Evolutionary conservation across 805 yeast species (phyloP).

Genomic region (Sugiyamaella chiloensis): DNA sequence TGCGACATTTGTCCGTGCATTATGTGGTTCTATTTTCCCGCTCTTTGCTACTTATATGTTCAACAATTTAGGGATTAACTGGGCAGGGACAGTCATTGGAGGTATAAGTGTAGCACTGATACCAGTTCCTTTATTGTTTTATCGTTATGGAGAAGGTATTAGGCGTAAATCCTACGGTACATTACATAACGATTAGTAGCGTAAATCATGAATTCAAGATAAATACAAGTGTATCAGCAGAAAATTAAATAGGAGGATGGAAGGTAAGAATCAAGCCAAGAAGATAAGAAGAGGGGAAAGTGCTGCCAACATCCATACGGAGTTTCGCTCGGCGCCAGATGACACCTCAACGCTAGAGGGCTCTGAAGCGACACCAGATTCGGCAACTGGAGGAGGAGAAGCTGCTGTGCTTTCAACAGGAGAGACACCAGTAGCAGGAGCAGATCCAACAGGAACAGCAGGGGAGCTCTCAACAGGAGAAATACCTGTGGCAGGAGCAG

Average conservation of each 20-base stretch:
- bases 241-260: no score
- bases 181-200: no score
- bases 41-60: conserved; percentile 73
- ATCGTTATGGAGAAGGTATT: conserved; percentile 53
- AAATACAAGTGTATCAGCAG: not conserved
- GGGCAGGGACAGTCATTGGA: conserved; percentile 77
- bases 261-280: no score
- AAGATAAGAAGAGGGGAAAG: no score
- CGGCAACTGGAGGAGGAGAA: not conserved
- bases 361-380: not conserved
- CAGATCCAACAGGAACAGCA: no score
- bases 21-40: conserved; percentile 68
- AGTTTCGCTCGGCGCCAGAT: no score
- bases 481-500: no score
- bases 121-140: conserved; percentile 68
- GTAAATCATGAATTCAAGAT: not conserved
- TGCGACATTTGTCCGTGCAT: conserved; percentile 65
- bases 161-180: conserved; percentile 46
- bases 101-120: conserved; percentile 53
- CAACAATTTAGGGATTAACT: conserved; percentile 60
- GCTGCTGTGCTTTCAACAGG: no score
- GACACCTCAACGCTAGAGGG: no score
- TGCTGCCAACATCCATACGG: no score
- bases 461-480: no score
- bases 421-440: no score